Base-by-base conservation (phyloP, 23 red algal genomes). In the Gracilaria vermiculophylla region DNA sequence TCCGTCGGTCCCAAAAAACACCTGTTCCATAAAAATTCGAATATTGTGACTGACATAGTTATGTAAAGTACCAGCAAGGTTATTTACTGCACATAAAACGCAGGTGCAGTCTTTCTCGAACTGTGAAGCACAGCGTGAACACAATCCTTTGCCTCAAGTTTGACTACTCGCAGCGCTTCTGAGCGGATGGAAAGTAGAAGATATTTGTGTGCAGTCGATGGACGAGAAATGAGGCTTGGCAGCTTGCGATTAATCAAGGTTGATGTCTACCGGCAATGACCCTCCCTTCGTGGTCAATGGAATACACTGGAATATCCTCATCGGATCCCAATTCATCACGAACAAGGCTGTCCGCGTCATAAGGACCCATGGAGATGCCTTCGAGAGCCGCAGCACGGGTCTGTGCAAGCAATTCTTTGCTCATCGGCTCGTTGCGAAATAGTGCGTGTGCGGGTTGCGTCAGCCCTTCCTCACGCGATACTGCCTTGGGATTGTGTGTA, bases 211-310 rank as follows among this genome's bases (percentile, higher is more conserved):
- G n/a, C n/a, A n/a, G n/a, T n/a, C n/a, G n/a, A n/a, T n/a, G n/a
- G n/a, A n/a, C n/a, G 1, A 15, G 17, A 64, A 64, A 25, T 25
- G 29, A 16, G 2, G 58, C 14, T 2, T 58, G 3, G 24, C 54
- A 49, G 7, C 54, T n/a, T 28, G 29, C 29, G 2, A 58, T 55
- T 7, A 20, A 3, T 61, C 23, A 61, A 61, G 12, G 55, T 64
- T 32, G 16, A 31, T 32, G 20, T 64, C 35, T 64, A 64, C 58
- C 28, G 58, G 2, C 29, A 35, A 35, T 35, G 14, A 64, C 13
- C 67, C 47, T 73, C 12, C 67, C 67, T 27, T 73, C 37, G 12
- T 73, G 14, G 67, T 32, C 33, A 45, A 73, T 73, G 39, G 67
- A 73, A 32, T 73, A 47, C 21, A 64, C 58, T 64, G 0, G 29